Conservation (phyloP, 164 flowering plant genomes). For the Chimonanthus praecox region DNA sequence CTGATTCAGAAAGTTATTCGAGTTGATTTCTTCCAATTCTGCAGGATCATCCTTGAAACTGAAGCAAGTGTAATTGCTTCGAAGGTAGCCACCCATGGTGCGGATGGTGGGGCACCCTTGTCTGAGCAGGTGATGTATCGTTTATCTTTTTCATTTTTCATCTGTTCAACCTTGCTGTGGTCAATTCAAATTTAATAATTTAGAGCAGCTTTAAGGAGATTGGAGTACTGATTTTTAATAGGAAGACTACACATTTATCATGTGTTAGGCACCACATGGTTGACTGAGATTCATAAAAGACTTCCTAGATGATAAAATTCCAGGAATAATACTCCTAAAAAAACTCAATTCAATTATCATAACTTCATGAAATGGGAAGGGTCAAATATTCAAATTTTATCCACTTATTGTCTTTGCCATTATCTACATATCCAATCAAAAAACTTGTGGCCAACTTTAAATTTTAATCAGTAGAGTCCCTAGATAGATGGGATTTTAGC, state of each 20-base stretch:
- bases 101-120: slow-evolving; percentile 47
- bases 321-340: too few species aligned
- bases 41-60: slow-evolving; percentile 35
- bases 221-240: not conserved
- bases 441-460: too few species aligned
- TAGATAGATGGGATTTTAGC: not conserved
- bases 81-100: slow-evolving; percentile 47
- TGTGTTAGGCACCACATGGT: not conserved
- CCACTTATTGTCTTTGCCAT: too few species aligned
- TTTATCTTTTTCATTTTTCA: not conserved
- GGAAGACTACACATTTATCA: not conserved
- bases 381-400: too few species aligned
- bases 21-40: slow-evolving; percentile 6
- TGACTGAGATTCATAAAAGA: too few species aligned
- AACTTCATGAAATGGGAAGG: too few species aligned
- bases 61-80: slow-evolving; percentile 48
- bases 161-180: too few species aligned
- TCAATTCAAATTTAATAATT: not conserved
- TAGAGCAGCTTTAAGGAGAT: not conserved
- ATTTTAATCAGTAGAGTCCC: too few species aligned
- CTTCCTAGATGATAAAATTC: too few species aligned
- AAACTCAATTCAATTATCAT: too few species aligned
- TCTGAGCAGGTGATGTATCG: slow-evolving; percentile 51
- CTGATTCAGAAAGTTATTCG: not conserved
- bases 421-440: too few species aligned